These are phyloP conservation scores for Myxozyma udenii DNA, from an alignment of 805 yeast species.

Conservation along the genomic window DNA sequence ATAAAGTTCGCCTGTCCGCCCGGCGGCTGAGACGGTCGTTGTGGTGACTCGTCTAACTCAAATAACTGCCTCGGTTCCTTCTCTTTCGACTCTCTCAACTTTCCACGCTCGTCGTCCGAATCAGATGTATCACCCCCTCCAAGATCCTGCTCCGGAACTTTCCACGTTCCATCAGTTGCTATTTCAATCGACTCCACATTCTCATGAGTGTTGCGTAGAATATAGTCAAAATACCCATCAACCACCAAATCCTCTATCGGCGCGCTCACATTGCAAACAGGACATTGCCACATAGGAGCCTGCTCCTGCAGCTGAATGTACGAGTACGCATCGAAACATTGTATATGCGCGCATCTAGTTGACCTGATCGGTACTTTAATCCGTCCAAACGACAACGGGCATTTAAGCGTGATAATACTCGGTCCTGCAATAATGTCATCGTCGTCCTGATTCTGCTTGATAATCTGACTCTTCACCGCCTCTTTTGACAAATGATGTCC, in stretches of 20 bases:
- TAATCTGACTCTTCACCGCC: constrained; percentile 48
- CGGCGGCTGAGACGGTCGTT: background rate
- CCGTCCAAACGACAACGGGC: constrained; percentile 72
- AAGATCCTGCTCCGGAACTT: constrained; percentile 34
- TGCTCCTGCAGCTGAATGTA: constrained; percentile 73
- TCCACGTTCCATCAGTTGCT: constrained; percentile 73
- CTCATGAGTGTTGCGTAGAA: constrained; percentile 52
- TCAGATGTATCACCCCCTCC: constrained; percentile 11
- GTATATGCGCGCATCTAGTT: constrained; percentile 69
- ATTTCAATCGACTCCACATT: constrained; percentile 66
- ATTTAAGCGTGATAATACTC: constrained; percentile 63
- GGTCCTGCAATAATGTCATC: constrained; percentile 70
- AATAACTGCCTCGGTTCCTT: constrained; percentile 8
- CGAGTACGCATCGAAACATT: constrained; percentile 80
- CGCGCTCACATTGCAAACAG: constrained; percentile 63
- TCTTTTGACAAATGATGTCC: constrained; percentile 54
- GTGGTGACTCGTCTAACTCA: background rate
- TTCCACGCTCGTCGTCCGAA: constrained; percentile 5
- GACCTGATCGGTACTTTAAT: constrained; percentile 73
- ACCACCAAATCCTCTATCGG: constrained; percentile 59
- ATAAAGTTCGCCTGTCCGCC: constrained; percentile 19
- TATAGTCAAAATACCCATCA: constrained; percentile 60
- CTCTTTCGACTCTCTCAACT: background rate
- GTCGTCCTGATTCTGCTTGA: constrained; percentile 49
- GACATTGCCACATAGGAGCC: constrained; percentile 85